Evolutionary conservation across 169 alveolate species (phyloP).

Genomic region (Plasmodium berghei): DNA sequence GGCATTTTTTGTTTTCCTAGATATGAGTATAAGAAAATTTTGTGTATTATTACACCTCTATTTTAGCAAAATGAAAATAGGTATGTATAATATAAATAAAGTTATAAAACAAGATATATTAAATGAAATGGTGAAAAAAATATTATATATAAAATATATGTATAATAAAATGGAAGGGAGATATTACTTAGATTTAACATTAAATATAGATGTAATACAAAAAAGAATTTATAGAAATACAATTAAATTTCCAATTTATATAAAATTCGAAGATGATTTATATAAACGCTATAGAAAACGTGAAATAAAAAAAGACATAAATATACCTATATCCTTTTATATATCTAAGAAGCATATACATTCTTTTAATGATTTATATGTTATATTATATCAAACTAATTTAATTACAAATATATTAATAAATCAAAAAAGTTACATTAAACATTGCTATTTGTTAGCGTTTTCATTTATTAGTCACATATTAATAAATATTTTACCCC

Average conservation of each 20-base stretch:
- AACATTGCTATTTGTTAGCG: slow-evolving; percentile 63
- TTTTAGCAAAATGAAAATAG: slow-evolving; percentile 62
- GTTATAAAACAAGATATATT: slow-evolving; percentile 41
- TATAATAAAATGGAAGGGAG: slow-evolving; percentile 55
- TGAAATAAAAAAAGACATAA: slow-evolving; percentile 67
- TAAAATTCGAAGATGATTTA: slow-evolving; percentile 48
- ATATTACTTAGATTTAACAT: slow-evolving; percentile 20
- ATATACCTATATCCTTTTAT: slow-evolving; percentile 69
- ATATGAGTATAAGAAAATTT: slow-evolving; percentile 71
- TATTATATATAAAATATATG: slow-evolving; percentile 48
- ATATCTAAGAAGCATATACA: slow-evolving; percentile 39
- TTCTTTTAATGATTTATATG: slow-evolving; percentile 29
- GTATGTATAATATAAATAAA: slow-evolving; percentile 43
- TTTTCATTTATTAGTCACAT: slow-evolving; percentile 60
- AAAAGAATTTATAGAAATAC: slow-evolving; percentile 33
- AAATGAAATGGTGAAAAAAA: slow-evolving; percentile 60
- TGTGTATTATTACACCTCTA: slow-evolving; percentile 60
- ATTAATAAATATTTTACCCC: slow-evolving; percentile 52
- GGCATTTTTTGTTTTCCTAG: slow-evolving; percentile 53
- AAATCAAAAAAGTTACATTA: slow-evolving; percentile 71
- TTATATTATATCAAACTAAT: slow-evolving; percentile 68
- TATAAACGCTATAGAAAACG: slow-evolving; percentile 38
- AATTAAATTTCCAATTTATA: slow-evolving; percentile 57
- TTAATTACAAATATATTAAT: slow-evolving; percentile 62
- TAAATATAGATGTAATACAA: slow-evolving; percentile 35